Evolutionary conservation across 139 green algal genomes (phyloP), one percentile per base, ranked within the genome.

Genomic region (Chlorella sp.): DNA sequence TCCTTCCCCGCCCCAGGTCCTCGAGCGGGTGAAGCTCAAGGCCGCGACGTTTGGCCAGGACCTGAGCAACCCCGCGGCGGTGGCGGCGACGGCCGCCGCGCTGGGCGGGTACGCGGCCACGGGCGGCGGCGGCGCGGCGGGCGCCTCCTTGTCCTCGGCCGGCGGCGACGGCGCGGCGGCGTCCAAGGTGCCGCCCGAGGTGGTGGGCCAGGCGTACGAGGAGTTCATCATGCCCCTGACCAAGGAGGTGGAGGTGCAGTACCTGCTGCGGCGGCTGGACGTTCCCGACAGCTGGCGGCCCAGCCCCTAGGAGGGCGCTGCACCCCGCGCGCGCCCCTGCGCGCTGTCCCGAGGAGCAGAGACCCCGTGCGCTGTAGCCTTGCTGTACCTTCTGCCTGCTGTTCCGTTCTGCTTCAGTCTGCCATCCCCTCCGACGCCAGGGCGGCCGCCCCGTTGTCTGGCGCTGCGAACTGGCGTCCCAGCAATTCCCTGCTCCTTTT

Each of bases 171-270:
- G n/a, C 46, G 50, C 12, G 43, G 65, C 43, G n/a, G 31, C 35
- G 23, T 51, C 35, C 84, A 96, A 94, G 78, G 83, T 97, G 48
- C 56, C 78, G 19, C 93, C 91, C 1, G 87, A 94, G 33, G 79
- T 87, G 41, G 90, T 99, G 50, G 95, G 88, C 0, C 41, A 87
- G 25, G 76, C 99, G 67, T 99, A 98, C 74, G 80, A 91, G 48
- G 62, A 95, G 12, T 95, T 89, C 83, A 89, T 99, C 9, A 99
- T 99, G 94, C 96, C 95, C 9, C 87, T 99, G 23, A 99, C 92
- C 27, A 99, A 99, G 82, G 88, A 98, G 41, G 96, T 99, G 25
- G 88, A 97, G 76, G 90, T 99, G 40, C 55, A 89, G 41, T 97
- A 97, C 83, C 84, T 98, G 63, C 69, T 98, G 67, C 65, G 69